These are phyloP conservation scores for Xerocomellus dryophilus DNA, from an alignment of 768 basidiomycete species.

Conservation along the genomic window DNA sequence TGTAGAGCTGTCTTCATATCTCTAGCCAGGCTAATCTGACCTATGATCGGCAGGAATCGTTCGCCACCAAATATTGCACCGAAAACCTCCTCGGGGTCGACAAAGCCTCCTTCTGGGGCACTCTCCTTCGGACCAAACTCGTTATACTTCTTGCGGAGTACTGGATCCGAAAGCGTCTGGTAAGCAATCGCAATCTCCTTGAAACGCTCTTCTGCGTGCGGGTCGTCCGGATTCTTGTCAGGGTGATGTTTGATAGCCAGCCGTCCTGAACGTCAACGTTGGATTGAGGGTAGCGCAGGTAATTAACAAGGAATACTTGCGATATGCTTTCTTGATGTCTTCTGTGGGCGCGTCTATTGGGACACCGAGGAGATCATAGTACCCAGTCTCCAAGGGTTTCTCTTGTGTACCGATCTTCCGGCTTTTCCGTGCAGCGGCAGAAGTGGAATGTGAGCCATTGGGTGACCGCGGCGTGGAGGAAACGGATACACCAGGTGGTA, in stretches of 20 bases:
- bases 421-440: constrained; percentile 40
- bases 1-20: constrained; percentile 94
- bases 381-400: constrained; percentile 82
- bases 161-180: constrained; percentile 78
- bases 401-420: constrained; percentile 89
- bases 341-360: constrained; percentile 71
- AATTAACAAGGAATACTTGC: constrained; percentile 36
- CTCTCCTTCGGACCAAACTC: constrained; percentile 86
- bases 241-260: constrained; percentile 90
- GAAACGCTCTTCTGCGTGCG: constrained; percentile 81
- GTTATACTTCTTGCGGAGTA: constrained; percentile 81
- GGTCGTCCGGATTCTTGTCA: constrained; percentile 90
- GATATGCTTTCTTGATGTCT: constrained; percentile 90
- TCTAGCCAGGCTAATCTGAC: constrained; percentile 78
- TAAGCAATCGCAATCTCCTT: constrained; percentile 89
- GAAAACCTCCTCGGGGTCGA: constrained; percentile 82
- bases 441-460: constrained; percentile 21
- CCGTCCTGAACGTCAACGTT: constrained; percentile 45
- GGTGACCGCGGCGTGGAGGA: constrained; percentile 14
- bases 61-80: constrained; percentile 89
- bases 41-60: constrained; percentile 82
- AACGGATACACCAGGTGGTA: constrained; percentile 33
- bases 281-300: background rate
- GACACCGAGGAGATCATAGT: constrained; percentile 84
- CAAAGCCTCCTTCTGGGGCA: constrained; percentile 77